phyloP scores from a whole-genome alignment of 139 green algal species.

The Chlamydomonas asymmetrica region DNA sequence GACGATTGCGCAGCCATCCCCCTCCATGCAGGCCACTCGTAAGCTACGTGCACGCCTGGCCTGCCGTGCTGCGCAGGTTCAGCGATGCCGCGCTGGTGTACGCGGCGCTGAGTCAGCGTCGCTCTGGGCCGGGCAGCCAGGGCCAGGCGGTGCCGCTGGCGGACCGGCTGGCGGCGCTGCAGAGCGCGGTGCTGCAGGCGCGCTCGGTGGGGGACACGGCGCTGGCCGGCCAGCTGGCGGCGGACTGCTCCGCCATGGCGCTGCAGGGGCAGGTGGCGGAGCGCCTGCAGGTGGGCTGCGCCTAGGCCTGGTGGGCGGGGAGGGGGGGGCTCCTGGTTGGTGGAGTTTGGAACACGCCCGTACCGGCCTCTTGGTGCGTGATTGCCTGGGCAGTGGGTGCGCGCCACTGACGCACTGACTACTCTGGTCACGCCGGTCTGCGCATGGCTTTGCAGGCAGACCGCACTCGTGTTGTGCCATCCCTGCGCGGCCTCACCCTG shows the following conservation, averaged over 20 bases:
- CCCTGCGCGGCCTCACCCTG: too few species aligned
- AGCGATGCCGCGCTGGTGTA: constrained; percentile 53
- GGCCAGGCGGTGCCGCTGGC: constrained; percentile 54
- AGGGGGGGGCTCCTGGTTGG: too few species aligned
- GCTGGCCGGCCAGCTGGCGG: constrained; percentile 54
- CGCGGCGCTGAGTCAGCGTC: constrained; percentile 57
- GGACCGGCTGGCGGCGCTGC: constrained; percentile 52
- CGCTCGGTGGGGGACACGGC: constrained; percentile 55
- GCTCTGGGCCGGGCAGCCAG: constrained; percentile 38
- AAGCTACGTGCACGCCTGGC: not conserved
- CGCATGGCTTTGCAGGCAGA: too few species aligned
- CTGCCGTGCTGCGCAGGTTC: constrained; percentile 18
- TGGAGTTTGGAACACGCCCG: too few species aligned
- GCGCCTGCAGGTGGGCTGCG: constrained; percentile 9
- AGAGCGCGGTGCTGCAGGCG: constrained; percentile 71
- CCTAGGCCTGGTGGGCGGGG: too few species aligned
- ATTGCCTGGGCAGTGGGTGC: too few species aligned
- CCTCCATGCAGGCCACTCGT: too few species aligned
- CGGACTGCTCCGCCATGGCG: constrained; percentile 46
- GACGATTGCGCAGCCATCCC: too few species aligned
- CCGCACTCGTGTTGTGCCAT: too few species aligned
- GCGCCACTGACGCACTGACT: too few species aligned
- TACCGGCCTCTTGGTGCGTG: too few species aligned
- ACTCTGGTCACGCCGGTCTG: too few species aligned
- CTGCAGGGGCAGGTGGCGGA: constrained; percentile 51